Evolutionary conservation across 176 grass and related monocot genomes (phyloP).

Genomic region (Aegilops tauschii): DNA sequence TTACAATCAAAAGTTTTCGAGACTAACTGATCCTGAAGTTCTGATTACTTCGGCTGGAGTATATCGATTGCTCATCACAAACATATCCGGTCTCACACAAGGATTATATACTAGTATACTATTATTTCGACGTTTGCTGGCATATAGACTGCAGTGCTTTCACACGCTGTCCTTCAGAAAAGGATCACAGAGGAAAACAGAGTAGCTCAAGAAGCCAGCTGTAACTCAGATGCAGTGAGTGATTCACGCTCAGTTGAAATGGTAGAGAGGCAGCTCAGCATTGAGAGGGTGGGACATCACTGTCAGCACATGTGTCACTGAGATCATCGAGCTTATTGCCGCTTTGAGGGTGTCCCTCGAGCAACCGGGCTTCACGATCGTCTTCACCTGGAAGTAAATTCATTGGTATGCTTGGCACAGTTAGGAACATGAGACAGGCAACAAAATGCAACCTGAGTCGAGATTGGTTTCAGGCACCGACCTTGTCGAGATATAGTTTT

Average conservation of each 20-base stretch:
- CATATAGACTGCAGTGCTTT: neutral
- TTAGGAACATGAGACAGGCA: conserved; percentile 2
- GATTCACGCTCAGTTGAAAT: conserved; percentile 38
- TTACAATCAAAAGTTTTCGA: neutral
- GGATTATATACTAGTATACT: neutral
- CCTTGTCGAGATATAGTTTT: conserved; percentile 58
- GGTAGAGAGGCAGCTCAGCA: conserved; percentile 50
- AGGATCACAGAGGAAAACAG: neutral
- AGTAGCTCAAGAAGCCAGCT: neutral
- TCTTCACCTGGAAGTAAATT: conserved; percentile 46
- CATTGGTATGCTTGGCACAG: neutral
- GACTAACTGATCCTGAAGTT: neutral
- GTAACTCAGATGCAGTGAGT: neutral
- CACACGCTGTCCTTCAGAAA: conserved; percentile 7
- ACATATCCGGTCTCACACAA: neutral
- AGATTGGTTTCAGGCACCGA: conserved; percentile 9
- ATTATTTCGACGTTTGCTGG: neutral
- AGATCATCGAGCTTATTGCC: conserved; percentile 46
- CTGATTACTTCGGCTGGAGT: neutral
- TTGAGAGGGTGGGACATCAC: conserved; percentile 61
- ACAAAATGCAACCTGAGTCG: neutral
- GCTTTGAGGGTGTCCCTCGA: conserved; percentile 55
- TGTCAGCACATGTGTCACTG: conserved; percentile 47
- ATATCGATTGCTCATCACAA: neutral
- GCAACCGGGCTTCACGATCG: conserved; percentile 58